Base-by-base conservation (phyloP, 352 stramenopile species). In the Globisporangium solare region DNA sequence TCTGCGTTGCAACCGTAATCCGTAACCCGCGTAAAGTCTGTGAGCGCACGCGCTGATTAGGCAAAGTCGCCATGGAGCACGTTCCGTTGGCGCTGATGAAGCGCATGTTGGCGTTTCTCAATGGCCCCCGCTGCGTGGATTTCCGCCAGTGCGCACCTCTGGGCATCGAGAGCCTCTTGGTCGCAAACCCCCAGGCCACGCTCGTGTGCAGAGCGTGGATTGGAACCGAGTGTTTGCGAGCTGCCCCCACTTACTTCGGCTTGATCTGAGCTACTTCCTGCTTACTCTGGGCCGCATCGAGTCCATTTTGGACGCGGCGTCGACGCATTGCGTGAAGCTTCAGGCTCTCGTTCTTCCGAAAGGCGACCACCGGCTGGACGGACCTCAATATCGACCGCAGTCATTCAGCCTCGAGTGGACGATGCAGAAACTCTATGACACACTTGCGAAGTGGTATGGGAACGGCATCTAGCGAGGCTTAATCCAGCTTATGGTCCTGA, bases 331-430 rank as follows among this genome's bases (percentile, higher is more conserved):
- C 32, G 15, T 14, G 2, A 27, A 48, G 2, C 13, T 69, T 14
- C 24, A 66, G 35, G 55, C 52, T 40, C 43, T 69, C n/a, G 27
- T 62, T 8, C 47, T 69, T 13, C 62, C 62, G 11, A 22, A 45
- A 3, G 59, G 58, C 14, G 62, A 62, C 13, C 27, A 27, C 21
- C 13, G 8, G 43, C 22, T 56, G 27, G 8, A 8, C 10, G 12
- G 21, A 1, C 14, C 22, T 52, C 24, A 40, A 18, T 17, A 21
- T 8, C 17, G 20, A 24, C 10, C 3, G 37, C 13, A 41, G 21
- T 14, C 47, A 24, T 35, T 35, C 27, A 35, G 10, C 10, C 27
- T 35, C 27, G 27, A 35, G 27, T 6, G 27, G 27, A 8, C 27
- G 27, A 35, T 35, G 10, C 7, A 35, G 27, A 35, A 35, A 8